A percentile compares a stretch with the other conserved stretches of the same genome.
These are phyloP conservation scores for Elasticomyces elasticus DNA, from an alignment of 495 filamentous ascomycete genomes.

Conservation along the genomic window DNA sequence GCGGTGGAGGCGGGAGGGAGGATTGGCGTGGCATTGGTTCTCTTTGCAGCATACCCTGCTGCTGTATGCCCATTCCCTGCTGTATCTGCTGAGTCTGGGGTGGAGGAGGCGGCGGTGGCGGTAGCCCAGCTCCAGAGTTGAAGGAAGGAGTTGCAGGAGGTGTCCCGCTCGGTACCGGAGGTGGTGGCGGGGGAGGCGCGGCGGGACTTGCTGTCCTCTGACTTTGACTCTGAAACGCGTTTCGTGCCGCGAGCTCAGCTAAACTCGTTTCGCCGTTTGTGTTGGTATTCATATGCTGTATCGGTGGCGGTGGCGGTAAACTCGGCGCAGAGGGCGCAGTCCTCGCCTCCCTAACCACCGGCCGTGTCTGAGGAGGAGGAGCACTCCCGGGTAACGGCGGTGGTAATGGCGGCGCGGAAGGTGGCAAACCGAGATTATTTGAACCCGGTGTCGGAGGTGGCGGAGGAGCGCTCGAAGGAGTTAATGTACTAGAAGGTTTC, in stretches of 20 bases:
- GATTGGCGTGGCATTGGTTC: slow-evolving; percentile 19
- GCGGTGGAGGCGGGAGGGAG: slow-evolving; percentile 12
- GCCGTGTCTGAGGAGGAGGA: slow-evolving; percentile 40
- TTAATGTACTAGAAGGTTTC: slow-evolving; percentile 43
- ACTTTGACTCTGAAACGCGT: no score
- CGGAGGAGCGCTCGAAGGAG: slow-evolving; percentile 21
- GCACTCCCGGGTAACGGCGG: no score
- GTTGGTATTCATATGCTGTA: slow-evolving; percentile 20
- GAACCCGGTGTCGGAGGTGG: slow-evolving; percentile 8
- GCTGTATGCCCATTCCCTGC: slow-evolving; percentile 41
- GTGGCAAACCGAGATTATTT: slow-evolving; percentile 7
- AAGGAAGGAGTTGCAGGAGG: slow-evolving; percentile 52
- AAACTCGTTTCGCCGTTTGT: slow-evolving; percentile 18
- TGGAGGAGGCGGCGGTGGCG: slow-evolving; percentile 33
- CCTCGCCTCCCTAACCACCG: slow-evolving; percentile 36
- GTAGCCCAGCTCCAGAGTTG: slow-evolving; percentile 13
- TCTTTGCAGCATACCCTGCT: not conserved
- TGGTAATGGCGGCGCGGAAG: slow-evolving; percentile 29
- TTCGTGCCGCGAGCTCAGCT: slow-evolving; percentile 32
- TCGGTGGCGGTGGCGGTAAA: slow-evolving; percentile 20
- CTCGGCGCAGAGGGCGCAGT: slow-evolving; percentile 49
- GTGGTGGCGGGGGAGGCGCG: slow-evolving; percentile 38
- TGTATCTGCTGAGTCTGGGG: slow-evolving; percentile 28
- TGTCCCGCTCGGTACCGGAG: slow-evolving; percentile 67
- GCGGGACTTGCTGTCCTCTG: slow-evolving; percentile 23